Evolutionary conservation across 2,329 filamentous ascomycete species (phyloP).

Genomic region (Sporothrix sp.): DNA sequence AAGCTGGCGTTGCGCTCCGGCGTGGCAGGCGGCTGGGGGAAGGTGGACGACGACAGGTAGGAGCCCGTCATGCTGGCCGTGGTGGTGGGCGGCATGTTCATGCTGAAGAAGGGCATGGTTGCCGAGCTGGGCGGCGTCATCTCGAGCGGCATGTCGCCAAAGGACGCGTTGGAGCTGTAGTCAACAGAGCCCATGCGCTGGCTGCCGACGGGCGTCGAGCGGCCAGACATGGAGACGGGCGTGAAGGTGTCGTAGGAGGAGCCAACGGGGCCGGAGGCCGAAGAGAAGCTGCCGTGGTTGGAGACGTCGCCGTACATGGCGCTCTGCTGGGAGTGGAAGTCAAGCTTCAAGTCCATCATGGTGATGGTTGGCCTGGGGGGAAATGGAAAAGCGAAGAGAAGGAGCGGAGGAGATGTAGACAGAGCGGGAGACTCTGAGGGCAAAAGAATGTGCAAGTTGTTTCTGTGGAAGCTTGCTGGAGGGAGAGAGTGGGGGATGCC

Average conservation of each 20-base stretch:
- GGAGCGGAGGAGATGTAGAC: neutral
- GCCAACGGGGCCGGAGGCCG: conserved; percentile 22
- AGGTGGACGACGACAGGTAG: conserved; percentile 5
- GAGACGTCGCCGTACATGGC: conserved; percentile 17
- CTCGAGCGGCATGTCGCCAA: conserved; percentile 23
- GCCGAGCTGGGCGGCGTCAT: conserved; percentile 28
- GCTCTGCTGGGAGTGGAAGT: conserved; percentile 28
- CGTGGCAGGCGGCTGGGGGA: conserved; percentile 13
- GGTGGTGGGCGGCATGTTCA: conserved; percentile 7
- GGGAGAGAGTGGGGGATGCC: neutral
- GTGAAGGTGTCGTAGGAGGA: conserved; percentile 36
- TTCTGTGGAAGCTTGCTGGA: conserved; percentile 1
- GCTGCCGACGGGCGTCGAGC: conserved; percentile 32
- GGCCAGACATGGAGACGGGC: conserved; percentile 30
- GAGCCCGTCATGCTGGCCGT: neutral
- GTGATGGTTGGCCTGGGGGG: neutral
- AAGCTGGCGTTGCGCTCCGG: conserved; percentile 16
- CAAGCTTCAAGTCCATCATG: conserved; percentile 29
- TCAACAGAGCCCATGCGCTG: conserved; percentile 25
- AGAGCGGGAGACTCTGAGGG: neutral
- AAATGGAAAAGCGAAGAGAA: neutral
- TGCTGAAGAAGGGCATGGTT: conserved; percentile 15
- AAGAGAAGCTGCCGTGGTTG: conserved; percentile 29
- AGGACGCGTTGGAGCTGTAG: conserved; percentile 21
- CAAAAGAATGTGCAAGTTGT: neutral